phyloP scores from a whole-genome alignment of 768 basidiomycete species.

The Leccinum aurantiacum region DNA sequence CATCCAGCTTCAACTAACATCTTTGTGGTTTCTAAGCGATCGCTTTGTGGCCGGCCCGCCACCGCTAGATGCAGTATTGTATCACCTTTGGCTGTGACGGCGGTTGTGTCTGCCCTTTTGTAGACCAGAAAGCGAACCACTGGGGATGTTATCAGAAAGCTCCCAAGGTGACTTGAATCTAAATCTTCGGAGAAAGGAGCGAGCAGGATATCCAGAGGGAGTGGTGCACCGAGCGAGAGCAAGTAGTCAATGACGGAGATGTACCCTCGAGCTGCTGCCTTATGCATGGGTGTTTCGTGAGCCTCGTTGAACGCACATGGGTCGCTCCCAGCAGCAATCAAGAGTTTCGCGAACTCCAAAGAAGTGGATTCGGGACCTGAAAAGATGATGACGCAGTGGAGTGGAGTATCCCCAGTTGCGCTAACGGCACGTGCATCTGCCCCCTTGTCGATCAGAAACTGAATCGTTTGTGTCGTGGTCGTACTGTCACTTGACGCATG shows the following conservation, averaged over 20 bases:
- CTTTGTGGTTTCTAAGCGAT: no score
- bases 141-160: no score
- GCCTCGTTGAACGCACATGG: background rate
- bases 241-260: background rate
- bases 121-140: no score
- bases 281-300: background rate
- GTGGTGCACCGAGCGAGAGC: background rate
- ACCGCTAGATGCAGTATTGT: no score
- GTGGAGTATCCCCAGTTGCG: background rate
- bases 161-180: no score
- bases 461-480: no score
- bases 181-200: background rate
- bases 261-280: background rate
- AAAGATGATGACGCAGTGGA: background rate
- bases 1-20: background rate
- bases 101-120: no score
- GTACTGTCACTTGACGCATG: no score
- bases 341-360: background rate
- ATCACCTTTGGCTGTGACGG: no score
- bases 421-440: background rate
- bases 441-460: constrained; percentile 5
- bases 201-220: constrained; percentile 1
- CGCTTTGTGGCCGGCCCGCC: no score
- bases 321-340: background rate
- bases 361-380: background rate